Evolutionary conservation across 768 basidiomycete species (phyloP).

Genomic region (Termitomyces sp.): DNA sequence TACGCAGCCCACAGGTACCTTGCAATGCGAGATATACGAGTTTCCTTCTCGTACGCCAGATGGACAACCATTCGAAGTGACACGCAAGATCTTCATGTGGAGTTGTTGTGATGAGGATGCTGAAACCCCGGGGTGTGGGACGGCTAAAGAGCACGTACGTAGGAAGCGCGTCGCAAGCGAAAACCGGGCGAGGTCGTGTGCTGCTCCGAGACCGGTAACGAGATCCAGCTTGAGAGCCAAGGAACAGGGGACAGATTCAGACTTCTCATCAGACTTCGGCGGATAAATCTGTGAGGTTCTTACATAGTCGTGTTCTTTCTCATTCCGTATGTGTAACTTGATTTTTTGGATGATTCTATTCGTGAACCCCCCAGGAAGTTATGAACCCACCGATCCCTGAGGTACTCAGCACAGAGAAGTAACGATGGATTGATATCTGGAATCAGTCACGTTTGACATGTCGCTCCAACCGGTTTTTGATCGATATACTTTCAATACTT

Average conservation of each 20-base stretch:
- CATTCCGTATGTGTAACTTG: background rate
- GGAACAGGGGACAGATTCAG: background rate
- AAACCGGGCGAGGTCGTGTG: background rate
- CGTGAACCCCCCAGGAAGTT: too few relatives aligned
- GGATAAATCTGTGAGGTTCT: background rate
- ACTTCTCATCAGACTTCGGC: background rate
- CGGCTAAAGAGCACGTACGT: conserved; percentile 11
- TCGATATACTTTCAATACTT: too few relatives aligned
- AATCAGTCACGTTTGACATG: too few relatives aligned
- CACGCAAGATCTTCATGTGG: conserved; percentile 37
- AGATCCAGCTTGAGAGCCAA: background rate
- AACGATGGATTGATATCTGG: too few relatives aligned
- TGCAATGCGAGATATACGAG: conserved; percentile 34
- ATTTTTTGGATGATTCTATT: background rate
- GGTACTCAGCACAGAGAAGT: too few relatives aligned
- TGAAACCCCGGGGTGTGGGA: conserved; percentile 29
- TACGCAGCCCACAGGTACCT: conserved; percentile 21
- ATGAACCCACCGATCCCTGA: too few relatives aligned
- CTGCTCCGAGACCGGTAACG: background rate
- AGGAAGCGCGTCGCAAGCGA: background rate
- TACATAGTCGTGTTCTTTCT: background rate
- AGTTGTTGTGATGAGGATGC: conserved; percentile 41
- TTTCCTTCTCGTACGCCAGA: conserved; percentile 32
- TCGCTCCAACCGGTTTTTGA: too few relatives aligned
- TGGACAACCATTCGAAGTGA: conserved; percentile 22